Conservation (phyloP, 2,329 filamentous ascomycete genomes). For the Pseudogymnoascus sp. region DNA sequence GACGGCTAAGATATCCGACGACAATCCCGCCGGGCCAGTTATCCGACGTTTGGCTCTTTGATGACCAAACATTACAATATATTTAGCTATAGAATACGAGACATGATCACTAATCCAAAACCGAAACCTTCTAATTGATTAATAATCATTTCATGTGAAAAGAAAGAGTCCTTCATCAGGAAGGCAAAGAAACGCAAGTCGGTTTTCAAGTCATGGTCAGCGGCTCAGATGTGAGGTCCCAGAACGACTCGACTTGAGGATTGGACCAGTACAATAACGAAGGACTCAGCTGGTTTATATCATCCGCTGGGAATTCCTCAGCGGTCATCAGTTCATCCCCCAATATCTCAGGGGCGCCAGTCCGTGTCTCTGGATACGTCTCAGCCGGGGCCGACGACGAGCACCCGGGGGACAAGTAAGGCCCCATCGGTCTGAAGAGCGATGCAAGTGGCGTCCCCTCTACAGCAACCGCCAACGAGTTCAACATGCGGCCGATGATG, state of each 20-base stretch:
- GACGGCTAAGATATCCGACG: neutral
- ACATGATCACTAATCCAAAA: neutral
- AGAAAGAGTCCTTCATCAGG: neutral
- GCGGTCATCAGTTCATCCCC: neutral
- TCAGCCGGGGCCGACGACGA: neutral
- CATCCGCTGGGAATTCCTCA: neutral
- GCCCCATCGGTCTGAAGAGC: neutral
- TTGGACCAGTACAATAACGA: neutral
- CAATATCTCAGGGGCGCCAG: neutral
- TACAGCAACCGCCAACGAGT: neutral
- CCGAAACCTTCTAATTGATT: neutral
- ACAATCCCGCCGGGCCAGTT: neutral
- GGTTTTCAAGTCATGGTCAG: neutral
- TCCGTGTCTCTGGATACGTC: neutral
- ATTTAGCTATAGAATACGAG: neutral
- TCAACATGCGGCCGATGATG: conserved; percentile 7
- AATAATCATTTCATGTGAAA: neutral
- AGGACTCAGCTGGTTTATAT: neutral
- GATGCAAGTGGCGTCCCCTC: neutral
- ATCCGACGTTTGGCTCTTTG: neutral
- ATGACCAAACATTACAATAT: neutral
- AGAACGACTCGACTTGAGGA: neutral
- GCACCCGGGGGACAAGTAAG: neutral
- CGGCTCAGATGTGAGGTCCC: neutral
- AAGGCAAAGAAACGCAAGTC: neutral